Base-by-base conservation (phyloP, 805 yeast species). In the Yarrowia sp. region DNA sequence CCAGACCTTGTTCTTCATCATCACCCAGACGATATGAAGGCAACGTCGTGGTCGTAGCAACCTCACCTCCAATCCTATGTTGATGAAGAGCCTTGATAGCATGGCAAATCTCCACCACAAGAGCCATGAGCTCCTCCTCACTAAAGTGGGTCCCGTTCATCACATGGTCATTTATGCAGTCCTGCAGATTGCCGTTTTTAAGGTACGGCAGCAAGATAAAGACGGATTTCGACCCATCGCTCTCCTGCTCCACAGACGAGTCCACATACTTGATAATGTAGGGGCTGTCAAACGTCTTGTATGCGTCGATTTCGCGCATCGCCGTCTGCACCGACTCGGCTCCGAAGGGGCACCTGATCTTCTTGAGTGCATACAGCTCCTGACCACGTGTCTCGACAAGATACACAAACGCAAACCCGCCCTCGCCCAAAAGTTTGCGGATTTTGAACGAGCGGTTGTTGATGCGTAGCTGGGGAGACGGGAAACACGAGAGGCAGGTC, bases 321-420 rank as follows among this genome's bases (percentile, higher is more conserved):
- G 96, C 96, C 53, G 81, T 77, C 65, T 83, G 84, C 64, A 91
- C 86, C 70, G 87, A 87, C 71, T 86, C 89, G 53, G 88, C 82
- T 1, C 97, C 97, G 75, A 87, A 89, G 1, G 96, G 92, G 74
- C 97, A 92, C 67, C 92, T 79, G 64, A 91, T 89, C 77, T 89
- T 89, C 78, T 92, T 92, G 72, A 92, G 77, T 3, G 97, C 97
- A 71, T 84, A 89, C 45, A 74, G 73, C 48, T 77, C 69, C 41
- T 81, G 82, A 38, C 81, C 77, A 28, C 45, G 39, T 17, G 64
- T 43, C 68, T 84, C 80, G 3, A 92, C 96, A 22, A 91, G 78
- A 72, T 92, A 92, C 8, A 90, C 96, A 70, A 88, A 91, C 0
- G 96, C 87, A 72, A 88, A 89, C 13, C 95, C 96, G 2, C 96